These are phyloP conservation scores for Apiotrichum porosum DNA, from an alignment of 1,284 basidiomycete genomes.

Conservation along the genomic window DNA sequence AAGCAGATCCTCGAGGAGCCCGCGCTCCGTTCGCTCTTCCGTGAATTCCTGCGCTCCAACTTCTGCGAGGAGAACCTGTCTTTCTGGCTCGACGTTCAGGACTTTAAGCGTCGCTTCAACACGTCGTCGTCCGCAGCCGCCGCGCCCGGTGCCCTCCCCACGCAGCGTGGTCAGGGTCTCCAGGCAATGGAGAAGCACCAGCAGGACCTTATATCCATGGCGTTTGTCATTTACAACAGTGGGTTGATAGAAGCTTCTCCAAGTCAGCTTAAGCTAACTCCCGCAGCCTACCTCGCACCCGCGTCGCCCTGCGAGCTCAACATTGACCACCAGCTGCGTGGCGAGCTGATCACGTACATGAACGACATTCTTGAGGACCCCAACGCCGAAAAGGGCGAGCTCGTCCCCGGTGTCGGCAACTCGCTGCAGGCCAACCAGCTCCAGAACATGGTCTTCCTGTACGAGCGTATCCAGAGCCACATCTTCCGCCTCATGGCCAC, in stretches of 20 bases:
- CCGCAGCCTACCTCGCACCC: slow-evolving; percentile 85
- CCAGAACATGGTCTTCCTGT: slow-evolving; percentile 85
- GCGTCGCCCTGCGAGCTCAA: slow-evolving; percentile 94
- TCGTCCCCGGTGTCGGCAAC: slow-evolving; percentile 64
- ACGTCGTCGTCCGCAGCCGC: slow-evolving; percentile 89
- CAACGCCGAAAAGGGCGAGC: slow-evolving; percentile 58
- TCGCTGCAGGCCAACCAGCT: slow-evolving; percentile 81
- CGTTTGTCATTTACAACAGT: slow-evolving; percentile 70
- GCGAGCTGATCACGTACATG: slow-evolving; percentile 88
- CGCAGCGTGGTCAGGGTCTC: slow-evolving; percentile 55
- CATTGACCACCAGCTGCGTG: slow-evolving; percentile 93
- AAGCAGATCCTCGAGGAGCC: slow-evolving; percentile 92
- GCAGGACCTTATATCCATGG: slow-evolving; percentile 87
- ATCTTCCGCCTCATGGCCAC: slow-evolving; percentile 97
- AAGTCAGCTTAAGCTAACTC: neutral
- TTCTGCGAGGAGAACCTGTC: slow-evolving; percentile 98
- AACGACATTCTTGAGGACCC: slow-evolving; percentile 75
- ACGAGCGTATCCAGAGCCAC: slow-evolving; percentile 93
- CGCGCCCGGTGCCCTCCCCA: slow-evolving; percentile 52
- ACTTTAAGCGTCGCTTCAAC: slow-evolving; percentile 92
- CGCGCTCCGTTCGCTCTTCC: slow-evolving; percentile 79
- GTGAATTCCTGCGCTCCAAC: slow-evolving; percentile 87
- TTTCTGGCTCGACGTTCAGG: slow-evolving; percentile 95
- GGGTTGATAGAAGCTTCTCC: slow-evolving; percentile 14
- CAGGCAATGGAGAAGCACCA: slow-evolving; percentile 96